Evolutionary conservation across 2,329 filamentous ascomycete genomes (phyloP), one percentile per base, ranked within the genome.

Genomic region (Xylaria sp.): DNA sequence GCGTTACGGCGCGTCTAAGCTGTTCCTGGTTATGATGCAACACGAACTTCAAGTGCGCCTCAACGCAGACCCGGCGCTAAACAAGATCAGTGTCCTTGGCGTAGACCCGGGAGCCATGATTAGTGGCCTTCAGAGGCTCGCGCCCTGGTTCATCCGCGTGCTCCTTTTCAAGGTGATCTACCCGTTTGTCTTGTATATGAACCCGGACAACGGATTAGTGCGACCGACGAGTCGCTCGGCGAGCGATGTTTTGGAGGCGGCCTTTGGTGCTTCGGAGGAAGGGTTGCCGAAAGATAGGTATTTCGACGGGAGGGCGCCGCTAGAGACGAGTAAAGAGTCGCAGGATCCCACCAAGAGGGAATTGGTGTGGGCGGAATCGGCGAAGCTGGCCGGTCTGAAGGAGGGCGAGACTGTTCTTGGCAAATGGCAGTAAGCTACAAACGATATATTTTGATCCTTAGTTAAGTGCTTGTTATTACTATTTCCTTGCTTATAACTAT

Each of bases 11-110:
- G 77, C 77, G 1, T 34, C 72, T 1, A 78, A 78, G 60, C 59
- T 78, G 9, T 77, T 69, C 53, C 21, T 63, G 12, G 48, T 75
- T 3, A 77, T 77, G 75, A 76, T 78, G 75, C 68, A 72, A 69
- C 72, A 73, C 45, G 72, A 77, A 34, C 74, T 77, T 3, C 75
- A 77, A 62, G 61, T 50, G 1, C 73, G 75, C 2, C 60, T 78
- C 0, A 45, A 66, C 27, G n/a, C 11, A 11, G 71, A 71, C 17
- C 61, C 69, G 5, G 39, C 2, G 9, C 70, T 76, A 6, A 71
- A 57, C 27, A 66, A 61, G 0, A 68, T 76, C 50, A 71, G 64
- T n/a, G 64, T 75, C 11, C 61, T 75, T 5, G 75, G 71, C 30
- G 55, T 67, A 5, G 67, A 69, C 36, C 63, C 67, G 12, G 64